A percentile compares a stretch with the other conserved stretches of the same genome.
Evolutionary conservation across 306 rosid species (phyloP).

Genomic region (Morella rubra): DNA sequence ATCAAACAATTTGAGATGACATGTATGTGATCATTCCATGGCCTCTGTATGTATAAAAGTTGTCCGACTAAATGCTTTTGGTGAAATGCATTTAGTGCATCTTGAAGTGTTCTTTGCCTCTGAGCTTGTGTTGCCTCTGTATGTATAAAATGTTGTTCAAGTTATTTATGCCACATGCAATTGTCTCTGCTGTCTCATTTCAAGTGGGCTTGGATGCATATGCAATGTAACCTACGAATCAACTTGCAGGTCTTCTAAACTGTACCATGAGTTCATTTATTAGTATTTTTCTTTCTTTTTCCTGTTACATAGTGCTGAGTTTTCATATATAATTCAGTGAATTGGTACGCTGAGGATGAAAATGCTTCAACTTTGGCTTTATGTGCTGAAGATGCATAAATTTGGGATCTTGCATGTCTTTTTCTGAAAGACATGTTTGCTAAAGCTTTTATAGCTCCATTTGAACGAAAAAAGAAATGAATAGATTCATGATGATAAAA

Average conservation of each 20-base stretch:
- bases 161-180: not conserved
- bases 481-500: not conserved
- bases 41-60: no score
- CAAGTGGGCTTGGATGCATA: conserved; percentile 85
- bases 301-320: not conserved
- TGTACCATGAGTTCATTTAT: conserved; percentile 19
- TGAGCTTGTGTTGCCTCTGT: not conserved
- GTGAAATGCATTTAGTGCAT: not conserved
- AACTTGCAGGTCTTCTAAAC: conserved; percentile 68
- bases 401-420: not conserved
- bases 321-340: not conserved
- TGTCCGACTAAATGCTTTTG: not conserved
- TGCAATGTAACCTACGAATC: conserved; percentile 74
- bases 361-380: not conserved
- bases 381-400: not conserved
- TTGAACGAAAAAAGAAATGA: not conserved
- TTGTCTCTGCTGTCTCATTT: conserved; percentile 24
- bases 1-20: no score
- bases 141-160: not conserved
- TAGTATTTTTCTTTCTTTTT: conserved; percentile 10
- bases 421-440: not conserved
- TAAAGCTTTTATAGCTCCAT: not conserved
- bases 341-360: not conserved
- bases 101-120: not conserved
- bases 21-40: no score